Base-by-base conservation (phyloP, 805 yeast species). In the Saccharomycodes ludwigii region DNA sequence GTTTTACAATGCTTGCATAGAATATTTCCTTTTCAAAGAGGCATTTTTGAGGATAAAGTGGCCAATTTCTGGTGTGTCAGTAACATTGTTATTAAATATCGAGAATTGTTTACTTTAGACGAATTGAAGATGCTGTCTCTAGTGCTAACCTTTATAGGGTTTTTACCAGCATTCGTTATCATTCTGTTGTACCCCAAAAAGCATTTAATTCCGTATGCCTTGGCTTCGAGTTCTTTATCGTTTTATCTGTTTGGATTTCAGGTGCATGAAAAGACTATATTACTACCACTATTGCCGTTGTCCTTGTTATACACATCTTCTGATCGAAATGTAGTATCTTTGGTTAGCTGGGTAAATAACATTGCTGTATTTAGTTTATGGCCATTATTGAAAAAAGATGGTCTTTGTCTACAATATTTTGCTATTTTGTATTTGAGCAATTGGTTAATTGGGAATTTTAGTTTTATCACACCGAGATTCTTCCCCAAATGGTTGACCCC, bases 11-110 rank as follows among this genome's bases (percentile, higher is more conserved):
- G 78, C 1, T 40, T 54, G 18, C 93, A 81, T 26, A 68, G 97
- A 40, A 76, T 88, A 19, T 91, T 91, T 53, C 98, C 99, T 1
- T 88, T 91, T 42, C 71, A 75, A 27, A 68, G 97, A 49, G 98
- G 98, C 1, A 65, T 91, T 6, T 91, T 93, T 66, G 98, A 91
- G 53, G 97, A 91, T 50, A 91, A 91, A 52, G 97, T 91, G 11
- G 95, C 95, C 24, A 91, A 86, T 50, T 79, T 91, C 47, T 91
- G 99, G 99, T 86, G 97, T 54, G 77, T 94, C n/a, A 62, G 85
- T 2, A 91, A 91, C 52, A 62, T 79, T 1, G 40, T 84, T 8
- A 52, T 86, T 49, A 88, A 88, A 51, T 77, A 83, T 47, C 73
- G 70, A 40, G 44, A 56, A 4, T 30, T 65, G 0, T 77, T 80